Evolutionary conservation across 768 basidiomycete genomes (phyloP).

Genomic region (Hortiboletus campestris): DNA sequence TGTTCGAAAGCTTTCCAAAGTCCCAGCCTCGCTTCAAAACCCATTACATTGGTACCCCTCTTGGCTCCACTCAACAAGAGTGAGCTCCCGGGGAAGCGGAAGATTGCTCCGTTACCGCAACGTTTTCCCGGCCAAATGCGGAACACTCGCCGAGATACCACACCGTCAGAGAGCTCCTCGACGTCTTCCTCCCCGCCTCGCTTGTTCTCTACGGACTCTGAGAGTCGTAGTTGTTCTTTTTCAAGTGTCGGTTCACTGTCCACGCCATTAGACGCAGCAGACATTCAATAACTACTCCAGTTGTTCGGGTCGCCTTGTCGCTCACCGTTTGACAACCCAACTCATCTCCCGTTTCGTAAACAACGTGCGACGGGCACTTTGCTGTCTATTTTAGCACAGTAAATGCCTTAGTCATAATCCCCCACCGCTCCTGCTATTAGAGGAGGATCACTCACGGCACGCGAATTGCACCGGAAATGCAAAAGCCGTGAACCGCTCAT

Average conservation of each 20-base stretch:
- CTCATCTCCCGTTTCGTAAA: background rate
- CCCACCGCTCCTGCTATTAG: too few relatives aligned
- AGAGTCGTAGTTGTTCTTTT: background rate
- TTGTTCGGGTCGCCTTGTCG: background rate
- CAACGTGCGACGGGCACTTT: background rate
- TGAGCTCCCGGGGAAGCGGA: background rate
- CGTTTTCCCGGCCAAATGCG: background rate
- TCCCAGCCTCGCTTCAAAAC: background rate
- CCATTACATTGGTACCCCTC: constrained; percentile 10
- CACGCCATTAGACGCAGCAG: background rate
- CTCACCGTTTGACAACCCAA: background rate
- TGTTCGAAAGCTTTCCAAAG: constrained; percentile 1
- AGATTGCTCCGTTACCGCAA: constrained; percentile 7
- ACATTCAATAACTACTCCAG: background rate
- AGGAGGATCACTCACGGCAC: background rate
- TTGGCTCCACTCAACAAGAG: background rate
- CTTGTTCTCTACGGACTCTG: background rate
- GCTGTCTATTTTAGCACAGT: background rate
- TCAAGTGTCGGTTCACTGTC: constrained; percentile 1
- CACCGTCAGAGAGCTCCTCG: constrained; percentile 8
- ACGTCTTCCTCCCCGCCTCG: constrained; percentile 3
- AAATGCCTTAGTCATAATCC: background rate
- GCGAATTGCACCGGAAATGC: background rate
- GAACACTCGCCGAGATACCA: background rate
- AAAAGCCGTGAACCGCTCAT: background rate